Conservation (phyloP, 306 rosid species). For the Glycine soja region DNA sequence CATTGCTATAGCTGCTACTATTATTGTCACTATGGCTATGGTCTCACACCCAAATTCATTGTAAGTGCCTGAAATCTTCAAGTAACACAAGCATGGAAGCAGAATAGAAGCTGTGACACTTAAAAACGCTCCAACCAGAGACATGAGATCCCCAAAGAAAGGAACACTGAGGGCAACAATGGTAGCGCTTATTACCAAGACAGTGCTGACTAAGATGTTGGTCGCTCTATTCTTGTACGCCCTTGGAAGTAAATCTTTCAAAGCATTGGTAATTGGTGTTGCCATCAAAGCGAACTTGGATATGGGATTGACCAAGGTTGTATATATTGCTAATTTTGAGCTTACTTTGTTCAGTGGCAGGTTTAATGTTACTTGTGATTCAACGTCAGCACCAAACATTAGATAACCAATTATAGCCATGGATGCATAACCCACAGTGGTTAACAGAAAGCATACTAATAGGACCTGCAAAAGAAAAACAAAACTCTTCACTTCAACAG, state of each 20-base stretch:
- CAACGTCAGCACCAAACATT: slow-evolving; percentile 66
- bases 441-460: slow-evolving; percentile 60
- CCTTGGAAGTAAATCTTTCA: slow-evolving; percentile 54
- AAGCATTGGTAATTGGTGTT: slow-evolving; percentile 66
- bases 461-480: slow-evolving; percentile 60
- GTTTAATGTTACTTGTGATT: slow-evolving; percentile 73
- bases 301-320: slow-evolving; percentile 74
- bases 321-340: slow-evolving; percentile 70
- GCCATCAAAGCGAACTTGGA: slow-evolving; percentile 79
- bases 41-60: slow-evolving; percentile 49
- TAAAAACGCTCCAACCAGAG: slow-evolving; percentile 73
- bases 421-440: slow-evolving; percentile 67
- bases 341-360: slow-evolving; percentile 66
- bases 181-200: slow-evolving; percentile 58
- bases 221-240: slow-evolving; percentile 47
- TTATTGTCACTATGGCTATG: slow-evolving; percentile 33
- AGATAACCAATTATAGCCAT: slow-evolving; percentile 78
- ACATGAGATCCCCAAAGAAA: slow-evolving; percentile 63
- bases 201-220: slow-evolving; percentile 47
- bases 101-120: slow-evolving; percentile 69
- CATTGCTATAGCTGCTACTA: slow-evolving; percentile 51
- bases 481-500: not conserved
- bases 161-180: slow-evolving; percentile 61
- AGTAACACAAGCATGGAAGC: slow-evolving; percentile 73
- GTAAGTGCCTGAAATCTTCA: slow-evolving; percentile 66